phyloP scores from a whole-genome alignment of 1,139 yeast species.

The Kodamaea sp. region DNA sequence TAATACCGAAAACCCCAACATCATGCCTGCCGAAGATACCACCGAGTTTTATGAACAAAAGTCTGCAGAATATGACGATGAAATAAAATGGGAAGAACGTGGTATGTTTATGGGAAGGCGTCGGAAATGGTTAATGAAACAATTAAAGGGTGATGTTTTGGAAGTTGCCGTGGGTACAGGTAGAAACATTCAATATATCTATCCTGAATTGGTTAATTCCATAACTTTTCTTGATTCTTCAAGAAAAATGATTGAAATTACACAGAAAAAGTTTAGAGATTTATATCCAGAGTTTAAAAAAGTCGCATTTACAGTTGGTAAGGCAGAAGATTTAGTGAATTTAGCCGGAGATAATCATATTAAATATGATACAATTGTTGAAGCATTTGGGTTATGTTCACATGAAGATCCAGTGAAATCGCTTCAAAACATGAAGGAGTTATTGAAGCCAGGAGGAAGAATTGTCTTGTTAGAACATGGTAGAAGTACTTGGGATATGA shows the following conservation, averaged over 20 bases:
- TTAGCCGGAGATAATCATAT: constrained; percentile 45
- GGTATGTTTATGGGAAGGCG: constrained; percentile 78
- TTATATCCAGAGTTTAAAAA: constrained; percentile 61
- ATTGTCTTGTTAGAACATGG: constrained; percentile 90
- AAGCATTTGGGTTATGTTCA: constrained; percentile 93
- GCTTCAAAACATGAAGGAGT: constrained; percentile 62
- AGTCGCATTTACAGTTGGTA: constrained; percentile 88
- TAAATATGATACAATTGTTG: constrained; percentile 86
- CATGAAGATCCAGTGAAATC: constrained; percentile 91
- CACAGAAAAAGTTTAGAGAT: constrained; percentile 68
- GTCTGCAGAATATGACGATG: constrained; percentile 79
- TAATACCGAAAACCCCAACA: constrained; percentile 35
- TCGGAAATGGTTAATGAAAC: constrained; percentile 79
- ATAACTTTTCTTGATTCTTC: constrained; percentile 86
- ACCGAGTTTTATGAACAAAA: constrained; percentile 75
- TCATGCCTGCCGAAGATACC: constrained; percentile 74
- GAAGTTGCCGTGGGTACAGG: constrained; percentile 98
- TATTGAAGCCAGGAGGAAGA: constrained; percentile 88
- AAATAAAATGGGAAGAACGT: constrained; percentile 82
- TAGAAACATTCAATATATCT: constrained; percentile 74
- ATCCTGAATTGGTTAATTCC: constrained; percentile 57
- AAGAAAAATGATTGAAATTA: constrained; percentile 76
- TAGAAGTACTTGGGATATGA: constrained; percentile 70
- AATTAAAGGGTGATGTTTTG: constrained; percentile 79
- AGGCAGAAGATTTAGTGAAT: constrained; percentile 74